Evolutionary conservation across 1,139 yeast species (phyloP), one percentile per base, ranked within the genome.

Genomic region (Nematodospora anomalae): DNA sequence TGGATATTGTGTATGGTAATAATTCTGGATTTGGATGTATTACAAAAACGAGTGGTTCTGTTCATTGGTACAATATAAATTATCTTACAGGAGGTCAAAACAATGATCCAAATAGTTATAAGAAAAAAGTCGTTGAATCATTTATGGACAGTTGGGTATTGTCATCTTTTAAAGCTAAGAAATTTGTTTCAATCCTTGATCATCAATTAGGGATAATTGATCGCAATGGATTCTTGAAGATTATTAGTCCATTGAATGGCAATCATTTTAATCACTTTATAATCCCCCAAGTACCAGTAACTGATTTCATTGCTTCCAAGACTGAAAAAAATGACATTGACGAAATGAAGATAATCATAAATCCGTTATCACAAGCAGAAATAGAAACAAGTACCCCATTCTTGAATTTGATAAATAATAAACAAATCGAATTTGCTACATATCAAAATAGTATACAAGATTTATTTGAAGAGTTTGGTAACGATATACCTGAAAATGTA

Each of bases 371-470:
- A 0, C 76, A 76, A 43, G 76, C 79, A 26, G 89, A 82, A 52
- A 74, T 83, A 39, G 87, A 82, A 45, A 77, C 88, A 0, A 76
- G 83, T 47, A 62, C 67, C 14, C 83, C 85, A 1, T 78, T 67
- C 46, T 63, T 74, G 21, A 73, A 73, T 34, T 52, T 77, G 26
- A 71, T 76, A 44, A 71, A 67, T 34, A 71, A 69, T 44, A 50
- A 53, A 25, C 61, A 64, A 35, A 55, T 67, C 16, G 55, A 56
- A 30, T 60, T 68, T 42, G 58, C 65, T 13, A 56, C 60, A 12
- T 68, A 58, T 46, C 49, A 55, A 46, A 15, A 39, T 6, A 40
- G 38, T 4, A 6, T 8, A 6, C 43, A 33, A 6, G 31, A 34
- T 4, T 16, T 16, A 6, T 49, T 39, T 21, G 25, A 33, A 11